Base-by-base conservation (phyloP, 805 yeast species). In the Geotrichum ghanense region DNA sequence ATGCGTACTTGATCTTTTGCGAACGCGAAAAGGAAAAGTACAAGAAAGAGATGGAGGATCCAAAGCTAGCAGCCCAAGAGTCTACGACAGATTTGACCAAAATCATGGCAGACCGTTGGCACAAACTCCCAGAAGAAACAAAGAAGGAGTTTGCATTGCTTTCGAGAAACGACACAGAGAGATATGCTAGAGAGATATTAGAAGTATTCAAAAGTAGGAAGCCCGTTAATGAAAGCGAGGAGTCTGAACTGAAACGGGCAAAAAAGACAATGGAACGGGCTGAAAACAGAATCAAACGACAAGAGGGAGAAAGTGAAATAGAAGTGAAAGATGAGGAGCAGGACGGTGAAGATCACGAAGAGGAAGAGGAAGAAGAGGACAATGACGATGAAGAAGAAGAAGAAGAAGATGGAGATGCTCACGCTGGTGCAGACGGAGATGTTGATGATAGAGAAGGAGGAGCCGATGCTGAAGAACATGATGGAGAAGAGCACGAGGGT, bases 21-120 rank as follows among this genome's bases (percentile, higher is more conserved):
- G 97, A 89, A 49, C 67, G 75, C 66, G 94, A 86, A 58, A 84
- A 84, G 63, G 95, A 85, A 42, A 70, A 74, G 44, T 73, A 86
- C 34, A 78, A 76, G 51, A 71, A 73, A 44, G 76, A 74, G 50
- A 69, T 79, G 46, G 83, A 76, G 50, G 37, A 16, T 31, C 17
- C 37, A 5, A 12, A 6, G 6, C 5, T 19, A n/a, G 37, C 37
- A 5, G 4, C 7, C 23, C 69, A 70, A 44, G 74, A 76, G 2
- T 69, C 71, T 24, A 60, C 59, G 23, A 66, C 66, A 35, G 96
- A 89, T 59, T 69, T 85, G 41, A 81, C 95, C 1, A 81, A 76
- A 56, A 81, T 82, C 14, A 69, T 89, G 68, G 78, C 95, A 1
- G 95, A 85, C 51, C 80, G 82, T 3, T 89, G 97, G 97, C 84